phyloP scores from a whole-genome alignment of 2,329 filamentous ascomycete genomes.

The Rhytidhysteron rufulum region DNA sequence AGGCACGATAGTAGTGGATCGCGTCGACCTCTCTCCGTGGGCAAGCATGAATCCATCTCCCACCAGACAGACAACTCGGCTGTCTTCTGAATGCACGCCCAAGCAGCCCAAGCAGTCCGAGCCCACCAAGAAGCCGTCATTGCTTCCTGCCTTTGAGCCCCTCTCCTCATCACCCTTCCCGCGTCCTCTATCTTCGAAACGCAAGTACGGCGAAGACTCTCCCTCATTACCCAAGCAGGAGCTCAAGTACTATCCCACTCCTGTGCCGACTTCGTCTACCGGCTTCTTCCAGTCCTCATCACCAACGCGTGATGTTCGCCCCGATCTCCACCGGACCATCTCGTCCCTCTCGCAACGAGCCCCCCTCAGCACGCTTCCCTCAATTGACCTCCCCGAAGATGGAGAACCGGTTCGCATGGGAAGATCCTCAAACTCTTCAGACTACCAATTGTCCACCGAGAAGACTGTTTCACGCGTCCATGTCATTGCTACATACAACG shows the following conservation, averaged over 20 bases:
- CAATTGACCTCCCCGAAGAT: slow-evolving; percentile 73
- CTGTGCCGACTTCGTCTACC: slow-evolving; percentile 89
- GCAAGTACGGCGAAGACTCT: slow-evolving; percentile 54
- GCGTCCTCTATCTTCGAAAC: slow-evolving; percentile 58
- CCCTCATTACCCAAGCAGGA: slow-evolving; percentile 46
- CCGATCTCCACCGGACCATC: slow-evolving; percentile 56
- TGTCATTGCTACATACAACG: slow-evolving; percentile 79
- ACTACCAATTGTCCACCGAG: slow-evolving; percentile 90
- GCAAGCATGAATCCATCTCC: slow-evolving; percentile 33
- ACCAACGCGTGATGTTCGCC: slow-evolving; percentile 51
- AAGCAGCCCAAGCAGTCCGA: slow-evolving; percentile 22
- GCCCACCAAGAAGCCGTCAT: slow-evolving; percentile 58
- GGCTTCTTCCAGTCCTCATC: slow-evolving; percentile 87
- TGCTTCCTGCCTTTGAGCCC: slow-evolving; percentile 76
- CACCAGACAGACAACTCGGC: slow-evolving; percentile 20
- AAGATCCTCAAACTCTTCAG: slow-evolving; percentile 89
- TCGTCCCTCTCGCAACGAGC: slow-evolving; percentile 71
- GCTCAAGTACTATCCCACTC: slow-evolving; percentile 78
- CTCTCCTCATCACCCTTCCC: slow-evolving; percentile 76
- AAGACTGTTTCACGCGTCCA: slow-evolving; percentile 91
- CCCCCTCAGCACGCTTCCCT: slow-evolving; percentile 79
- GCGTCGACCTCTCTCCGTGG: slow-evolving; percentile 21
- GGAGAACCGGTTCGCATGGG: slow-evolving; percentile 84
- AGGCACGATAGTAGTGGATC: slow-evolving; percentile 22
- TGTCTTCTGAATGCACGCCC: slow-evolving; percentile 23